Evolutionary conservation across 768 basidiomycete genomes (phyloP), one percentile per base, ranked within the genome.

Genomic region (Lactarius akahatsu): DNA sequence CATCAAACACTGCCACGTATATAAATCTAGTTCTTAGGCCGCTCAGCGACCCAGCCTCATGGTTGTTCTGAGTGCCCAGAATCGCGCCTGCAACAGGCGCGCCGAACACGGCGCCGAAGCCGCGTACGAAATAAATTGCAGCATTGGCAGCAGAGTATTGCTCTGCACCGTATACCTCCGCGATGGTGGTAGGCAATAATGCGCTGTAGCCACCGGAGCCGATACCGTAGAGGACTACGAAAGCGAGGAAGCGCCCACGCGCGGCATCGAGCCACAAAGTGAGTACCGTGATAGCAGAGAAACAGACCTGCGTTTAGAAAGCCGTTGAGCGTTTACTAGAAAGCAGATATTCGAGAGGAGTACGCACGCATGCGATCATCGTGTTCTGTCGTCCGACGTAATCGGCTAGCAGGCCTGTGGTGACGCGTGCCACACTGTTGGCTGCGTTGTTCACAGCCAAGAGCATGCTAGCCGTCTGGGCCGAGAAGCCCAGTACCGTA

Each of bases 161-260:
- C 62, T 80, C 78, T 28, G 76, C 73, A 2, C 80, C 80, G 64
- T 79, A 82, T 11, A 82, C 74, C 52, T 80, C 80, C 1, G 79
- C 75, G 63, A 80, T 78, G 1, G 80, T 79, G 7, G 81, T 80
- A 5, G 80, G 80, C 26, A 82, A 70, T 15, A 81, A 74, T 13
- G 79, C 78, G 64, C 80, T 80, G 73, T 82, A 81, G 3, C 80
- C 80, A 23, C 80, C 80, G 2, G 81, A 78, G 56, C 76, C 77
- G 59, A 81, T 72, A 18, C 79, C 81, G 66, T 82, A 81, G 59
- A 78, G 63, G 28, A 81, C 73, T 26, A 78, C 68, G 71, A 82
- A 81, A 0, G 76, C 76, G 47, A 79, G 69, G 68, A 80, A 82
- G 3, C 78, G 77, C 0, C 70, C 60, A 30, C 78, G 76, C 10